Base-by-base conservation (phyloP, 441 rosid genomes). In the Arabidopsis lyrata region DNA sequence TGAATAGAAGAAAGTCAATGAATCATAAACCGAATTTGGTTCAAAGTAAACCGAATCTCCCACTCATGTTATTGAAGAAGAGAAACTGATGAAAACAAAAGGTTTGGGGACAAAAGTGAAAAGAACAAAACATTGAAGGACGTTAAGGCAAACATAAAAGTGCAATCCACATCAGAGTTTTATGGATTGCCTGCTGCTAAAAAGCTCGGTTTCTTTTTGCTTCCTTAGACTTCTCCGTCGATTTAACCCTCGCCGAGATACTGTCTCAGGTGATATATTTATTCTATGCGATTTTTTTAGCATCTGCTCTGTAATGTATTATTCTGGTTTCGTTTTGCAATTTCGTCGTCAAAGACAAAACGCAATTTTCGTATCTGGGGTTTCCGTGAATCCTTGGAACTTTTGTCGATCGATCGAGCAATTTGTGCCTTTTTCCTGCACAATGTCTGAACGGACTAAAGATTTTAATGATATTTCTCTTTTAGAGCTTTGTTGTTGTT, bases 151-250 rank as follows among this genome's bases (percentile, higher is more conserved):
- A 50, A 61, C n/a, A 16, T n/a, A 58, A 57, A 73, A 48, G 62
- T 58, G 24, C 35, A 49, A 48, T n/a, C 62, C 62, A 53, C 63
- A 39, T 20, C 7, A 58, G 44, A 48, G 15, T 32, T 32, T 45
- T 27, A 35, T 16, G 54, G 54, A 67, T 67, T 41, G 66, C 41
- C 60, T 41, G 66, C 41, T 22, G 63, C 63, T 45, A n/a, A 14
- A 34, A n/a, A 38, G 34, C 61, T 59, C 73, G 16, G 55, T 6
- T 41, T 11, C 44, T 41, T 41, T 60, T 32, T 16, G 38, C 61
- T 44, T 27, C 59, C 44, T 68, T 69, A 45, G 75, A 36, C 60
- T 62, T 76, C 60, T 55, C 79, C 75, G 59, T 62, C 79, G 72
- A 48, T 47, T 65, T 29, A 45, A 29, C 31, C 39, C 42, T 56